A percentile compares a stretch with the other conserved stretches of the same genome.
phyloP scores from a whole-genome alignment of 2,329 filamentous ascomycete species.

The Monilinia vaccinii-corymbosi region DNA sequence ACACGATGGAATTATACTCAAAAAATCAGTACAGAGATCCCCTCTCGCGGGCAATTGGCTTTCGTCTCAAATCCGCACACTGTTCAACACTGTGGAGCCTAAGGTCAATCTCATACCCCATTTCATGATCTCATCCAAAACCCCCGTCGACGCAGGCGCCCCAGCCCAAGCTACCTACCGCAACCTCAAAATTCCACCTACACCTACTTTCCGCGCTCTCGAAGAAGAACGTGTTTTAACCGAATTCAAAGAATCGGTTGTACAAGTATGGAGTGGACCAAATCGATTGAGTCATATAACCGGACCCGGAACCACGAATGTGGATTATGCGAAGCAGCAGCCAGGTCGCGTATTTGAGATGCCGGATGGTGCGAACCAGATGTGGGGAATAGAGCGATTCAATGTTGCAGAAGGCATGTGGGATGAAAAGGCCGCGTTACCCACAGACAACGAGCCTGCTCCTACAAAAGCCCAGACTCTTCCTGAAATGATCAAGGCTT shows the following conservation, averaged over 20 bases:
- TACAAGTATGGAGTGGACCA: slow-evolving; percentile 84
- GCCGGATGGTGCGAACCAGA: slow-evolving; percentile 91
- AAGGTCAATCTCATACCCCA: slow-evolving; percentile 70
- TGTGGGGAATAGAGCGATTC: slow-evolving; percentile 85
- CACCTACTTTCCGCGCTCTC: slow-evolving; percentile 66
- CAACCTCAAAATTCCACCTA: slow-evolving; percentile 53
- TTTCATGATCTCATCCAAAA: slow-evolving; percentile 82
- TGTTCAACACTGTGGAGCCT: slow-evolving; percentile 64
- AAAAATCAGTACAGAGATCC: slow-evolving; percentile 80
- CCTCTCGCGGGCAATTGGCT: slow-evolving; percentile 83
- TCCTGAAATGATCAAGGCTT: slow-evolving; percentile 69
- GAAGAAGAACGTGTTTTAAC: slow-evolving; percentile 90
- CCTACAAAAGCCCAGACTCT: slow-evolving; percentile 68
- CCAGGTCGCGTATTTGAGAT: slow-evolving; percentile 91
- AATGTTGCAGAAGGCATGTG: slow-evolving; percentile 82
- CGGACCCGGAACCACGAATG: slow-evolving; percentile 51
- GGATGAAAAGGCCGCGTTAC: slow-evolving; percentile 69
- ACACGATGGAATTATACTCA: slow-evolving; percentile 88
- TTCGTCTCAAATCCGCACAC: slow-evolving; percentile 73
- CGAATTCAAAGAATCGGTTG: slow-evolving; percentile 96
- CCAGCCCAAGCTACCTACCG: slow-evolving; percentile 69
- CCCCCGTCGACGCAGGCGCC: slow-evolving; percentile 75
- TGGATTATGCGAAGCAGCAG: slow-evolving; percentile 63
- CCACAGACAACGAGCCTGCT: slow-evolving; percentile 34
- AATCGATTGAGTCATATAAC: slow-evolving; percentile 47